Conservation (phyloP, 2,329 filamentous ascomycete species). For the Aspergillus bombycis region DNA sequence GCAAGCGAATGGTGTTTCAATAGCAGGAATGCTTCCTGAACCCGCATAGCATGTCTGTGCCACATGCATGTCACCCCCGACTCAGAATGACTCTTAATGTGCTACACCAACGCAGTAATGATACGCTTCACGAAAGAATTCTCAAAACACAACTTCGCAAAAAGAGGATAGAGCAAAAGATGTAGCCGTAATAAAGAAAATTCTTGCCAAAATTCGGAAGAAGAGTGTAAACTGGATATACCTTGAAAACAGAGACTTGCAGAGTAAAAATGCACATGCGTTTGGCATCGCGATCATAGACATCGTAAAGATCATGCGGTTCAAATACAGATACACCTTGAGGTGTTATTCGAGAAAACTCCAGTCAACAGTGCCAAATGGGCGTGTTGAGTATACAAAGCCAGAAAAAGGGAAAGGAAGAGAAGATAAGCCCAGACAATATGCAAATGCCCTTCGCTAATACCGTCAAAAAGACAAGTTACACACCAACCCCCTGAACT, state of each 20-base stretch:
- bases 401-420: background rate
- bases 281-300: background rate
- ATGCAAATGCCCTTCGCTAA: background rate
- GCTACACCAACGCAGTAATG: constrained; percentile 13
- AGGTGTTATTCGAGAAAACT: background rate
- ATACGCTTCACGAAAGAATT: constrained; percentile 3
- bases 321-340: background rate
- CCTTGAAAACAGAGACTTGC: background rate
- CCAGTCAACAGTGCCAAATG: background rate
- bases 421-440: background rate
- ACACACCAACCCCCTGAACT: background rate
- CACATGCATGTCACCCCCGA: background rate
- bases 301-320: background rate
- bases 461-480: background rate
- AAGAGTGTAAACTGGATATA: background rate
- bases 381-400: background rate
- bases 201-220: background rate
- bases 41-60: background rate
- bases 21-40: constrained; percentile 7
- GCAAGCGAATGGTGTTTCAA: background rate
- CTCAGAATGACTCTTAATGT: background rate
- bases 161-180: background rate
- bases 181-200: background rate
- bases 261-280: background rate
- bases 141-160: background rate